These are phyloP conservation scores for Phytophthora cactorum DNA, from an alignment of 352 stramenopile species.

Conservation along the genomic window DNA sequence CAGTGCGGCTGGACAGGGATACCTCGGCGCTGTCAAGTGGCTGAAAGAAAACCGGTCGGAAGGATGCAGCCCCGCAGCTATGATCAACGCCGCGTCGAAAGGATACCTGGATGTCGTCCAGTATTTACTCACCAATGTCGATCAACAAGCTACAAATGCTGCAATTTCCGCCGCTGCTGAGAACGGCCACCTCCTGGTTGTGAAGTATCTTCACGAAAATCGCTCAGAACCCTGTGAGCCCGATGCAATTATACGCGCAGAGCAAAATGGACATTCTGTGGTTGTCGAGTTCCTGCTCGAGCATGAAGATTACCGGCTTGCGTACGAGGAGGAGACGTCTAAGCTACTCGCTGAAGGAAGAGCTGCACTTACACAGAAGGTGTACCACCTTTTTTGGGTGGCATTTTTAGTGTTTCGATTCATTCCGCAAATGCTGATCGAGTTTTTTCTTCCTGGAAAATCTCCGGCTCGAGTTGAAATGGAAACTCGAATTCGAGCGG, in stretches of 20 bases:
- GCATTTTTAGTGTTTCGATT: conserved; percentile 7
- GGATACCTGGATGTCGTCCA: conserved; percentile 29
- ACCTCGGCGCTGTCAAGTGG: conserved; percentile 21
- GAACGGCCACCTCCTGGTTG: conserved; percentile 19
- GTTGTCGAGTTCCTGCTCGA: conserved; percentile 8
- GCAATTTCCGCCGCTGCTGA: conserved; percentile 17
- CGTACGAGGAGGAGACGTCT: conserved; percentile 3
- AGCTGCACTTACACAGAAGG: not conserved
- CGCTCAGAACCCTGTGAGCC: not conserved
- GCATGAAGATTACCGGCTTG: conserved; percentile 18
- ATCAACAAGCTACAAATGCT: conserved; percentile 15
- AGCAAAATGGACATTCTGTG: conserved; percentile 5
- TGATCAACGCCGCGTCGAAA: conserved; percentile 24
- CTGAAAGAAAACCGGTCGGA: conserved; percentile 17
- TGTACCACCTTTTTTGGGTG: not conserved
- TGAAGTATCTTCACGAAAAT: conserved; percentile 22
- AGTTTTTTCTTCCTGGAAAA: not conserved
- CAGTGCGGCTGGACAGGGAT: conserved; percentile 4
- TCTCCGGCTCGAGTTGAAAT: not conserved
- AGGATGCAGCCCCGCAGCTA: conserved; percentile 21
- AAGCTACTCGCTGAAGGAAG: not conserved
- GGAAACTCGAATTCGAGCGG: conserved; percentile 17
- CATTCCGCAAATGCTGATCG: not conserved
- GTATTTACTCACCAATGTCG: conserved; percentile 21
- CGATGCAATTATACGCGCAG: conserved; percentile 8